Base-by-base conservation (phyloP, 768 basidiomycete genomes). In the Agaricus bisporus region DNA sequence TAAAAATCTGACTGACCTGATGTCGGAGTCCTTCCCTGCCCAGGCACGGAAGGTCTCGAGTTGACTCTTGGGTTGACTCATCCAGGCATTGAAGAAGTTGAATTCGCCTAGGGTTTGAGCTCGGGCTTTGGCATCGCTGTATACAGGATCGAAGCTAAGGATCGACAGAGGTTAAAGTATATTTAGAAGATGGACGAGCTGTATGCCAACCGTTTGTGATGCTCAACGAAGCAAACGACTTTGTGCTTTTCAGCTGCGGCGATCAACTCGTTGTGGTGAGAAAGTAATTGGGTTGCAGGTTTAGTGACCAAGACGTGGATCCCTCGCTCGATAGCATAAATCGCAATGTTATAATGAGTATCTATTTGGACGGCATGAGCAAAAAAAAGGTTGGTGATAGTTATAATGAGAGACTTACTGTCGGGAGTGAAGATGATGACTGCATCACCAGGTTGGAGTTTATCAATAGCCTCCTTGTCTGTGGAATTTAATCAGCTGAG, bases 21-120 rank as follows among this genome's bases (percentile, higher is more conserved):
- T 94, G 60, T 95, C 93, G 32, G 89, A 91, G 66, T 94, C 91
- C 69, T 86, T 91, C 36, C 93, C 94, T 22, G 93, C 94, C 94
- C 94, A 97, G 6, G 89, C 88, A 53, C 84, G 83, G 82, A 95
- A 97, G 0, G 94, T 95, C 69, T 93, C 90, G 25, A 97, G 78
- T 69, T 97, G 94, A 62, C 82, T 85, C 72, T 97, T 97, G 41
- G 94, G 94, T 68, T 95, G 94, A 63, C 89, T 92, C 94, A 97
- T 97, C 91, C 94, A 95, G 36, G 92, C 90, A 60, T 75, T 90
- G 81, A 93, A 95, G 70, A 92, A 95, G 72, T 94, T 95, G 73
- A 94, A 92, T 68, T 95, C 91, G 32, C 93, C 91, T 22, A 95
- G 76, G 6, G 79, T 70, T 25, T 76, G 79, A 26, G 87, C 87